Evolutionary conservation across 202 grass and related monocot genomes (phyloP).

Genomic region (Schoenoplectus triqueter): DNA sequence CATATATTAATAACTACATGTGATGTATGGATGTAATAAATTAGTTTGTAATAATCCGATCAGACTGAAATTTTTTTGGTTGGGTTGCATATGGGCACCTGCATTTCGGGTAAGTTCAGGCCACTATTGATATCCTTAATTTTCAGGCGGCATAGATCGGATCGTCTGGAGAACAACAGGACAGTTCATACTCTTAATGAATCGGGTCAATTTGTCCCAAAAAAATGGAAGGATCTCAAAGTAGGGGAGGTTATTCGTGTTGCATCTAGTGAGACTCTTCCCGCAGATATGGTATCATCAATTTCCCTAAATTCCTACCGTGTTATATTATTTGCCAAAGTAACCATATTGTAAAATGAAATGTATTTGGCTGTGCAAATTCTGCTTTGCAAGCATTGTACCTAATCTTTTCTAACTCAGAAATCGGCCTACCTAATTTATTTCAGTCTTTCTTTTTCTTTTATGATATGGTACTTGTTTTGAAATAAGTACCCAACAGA

Average conservation of each 20-base stretch:
- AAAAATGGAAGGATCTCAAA: conserved; percentile 74
- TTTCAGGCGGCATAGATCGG: conserved; percentile 71
- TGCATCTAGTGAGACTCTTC: conserved; percentile 55
- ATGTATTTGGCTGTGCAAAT: conserved; percentile 15
- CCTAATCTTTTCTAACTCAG: background rate
- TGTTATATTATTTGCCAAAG: conserved; percentile 6
- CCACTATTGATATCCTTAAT: background rate
- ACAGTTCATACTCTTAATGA: conserved; percentile 47
- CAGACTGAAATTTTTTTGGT: background rate
- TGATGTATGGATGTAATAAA: background rate
- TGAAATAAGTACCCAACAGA: conserved; percentile 16
- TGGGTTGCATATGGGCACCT: background rate
- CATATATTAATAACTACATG: background rate
- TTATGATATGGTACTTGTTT: background rate
- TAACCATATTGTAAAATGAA: conserved; percentile 7
- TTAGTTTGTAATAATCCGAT: background rate
- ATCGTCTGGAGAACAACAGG: conserved; percentile 76
- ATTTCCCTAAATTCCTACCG: background rate
- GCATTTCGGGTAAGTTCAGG: background rate
- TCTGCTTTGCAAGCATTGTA: background rate
- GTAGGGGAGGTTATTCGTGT: conserved; percentile 76
- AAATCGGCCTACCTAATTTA: background rate
- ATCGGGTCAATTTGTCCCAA: conserved; percentile 49
- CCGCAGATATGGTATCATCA: conserved; percentile 60
- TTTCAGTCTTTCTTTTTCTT: background rate